A percentile compares a stretch with the other conserved stretches of the same genome.
phyloP scores from a whole-genome alignment of 2,329 filamentous ascomycete genomes.

The Cercospora beticola region DNA sequence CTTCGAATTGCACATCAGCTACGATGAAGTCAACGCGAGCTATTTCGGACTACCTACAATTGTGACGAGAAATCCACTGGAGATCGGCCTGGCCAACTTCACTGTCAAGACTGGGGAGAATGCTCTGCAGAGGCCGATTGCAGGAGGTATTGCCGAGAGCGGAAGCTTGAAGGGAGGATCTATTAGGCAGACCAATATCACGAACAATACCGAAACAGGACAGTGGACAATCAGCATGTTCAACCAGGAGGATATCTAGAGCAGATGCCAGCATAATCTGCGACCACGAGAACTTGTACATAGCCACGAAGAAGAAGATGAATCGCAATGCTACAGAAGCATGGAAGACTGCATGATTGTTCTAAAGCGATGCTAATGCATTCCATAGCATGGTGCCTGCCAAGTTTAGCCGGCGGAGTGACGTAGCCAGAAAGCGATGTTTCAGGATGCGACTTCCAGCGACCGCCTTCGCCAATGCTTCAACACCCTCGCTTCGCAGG shows the following conservation, averaged over 20 bases:
- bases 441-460: constrained; percentile 11
- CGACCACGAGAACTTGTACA: background rate
- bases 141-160: constrained; percentile 53
- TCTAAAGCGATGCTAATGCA: background rate
- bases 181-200: constrained; percentile 39
- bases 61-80: constrained; percentile 59
- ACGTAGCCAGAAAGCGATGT: constrained; percentile 3
- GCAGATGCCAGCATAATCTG: background rate
- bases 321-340: background rate
- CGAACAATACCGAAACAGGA: constrained; percentile 39
- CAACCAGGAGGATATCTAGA: constrained; percentile 22
- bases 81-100: constrained; percentile 69
- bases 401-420: background rate
- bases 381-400: background rate
- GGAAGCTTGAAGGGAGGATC: constrained; percentile 56
- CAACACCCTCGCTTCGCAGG: constrained; percentile 7
- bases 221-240: constrained; percentile 17
- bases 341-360: background rate
- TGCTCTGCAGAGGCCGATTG: constrained; percentile 53
- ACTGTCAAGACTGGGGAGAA: constrained; percentile 65
- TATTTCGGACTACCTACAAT: constrained; percentile 66
- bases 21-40: constrained; percentile 59
- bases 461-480: background rate
- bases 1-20: constrained; percentile 61
- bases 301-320: background rate